These are phyloP conservation scores for Globisporangium echinulatum DNA, from an alignment of 352 stramenopile genomes.

Conservation along the genomic window DNA sequence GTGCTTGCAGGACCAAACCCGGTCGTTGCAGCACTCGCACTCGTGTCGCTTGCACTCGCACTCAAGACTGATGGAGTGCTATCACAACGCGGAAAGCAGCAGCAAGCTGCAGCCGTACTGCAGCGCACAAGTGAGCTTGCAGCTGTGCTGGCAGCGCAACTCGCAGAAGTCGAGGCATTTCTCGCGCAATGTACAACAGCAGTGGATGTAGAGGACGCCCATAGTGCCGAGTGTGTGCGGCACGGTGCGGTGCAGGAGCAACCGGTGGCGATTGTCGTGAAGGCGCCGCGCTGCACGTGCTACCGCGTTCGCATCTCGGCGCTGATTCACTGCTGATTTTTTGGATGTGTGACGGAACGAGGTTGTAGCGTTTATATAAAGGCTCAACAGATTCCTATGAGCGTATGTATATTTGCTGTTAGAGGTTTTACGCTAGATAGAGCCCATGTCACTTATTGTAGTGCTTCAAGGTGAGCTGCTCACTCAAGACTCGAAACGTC, in stretches of 20 bases:
- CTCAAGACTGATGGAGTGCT: not conserved
- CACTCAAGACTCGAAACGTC: no score
- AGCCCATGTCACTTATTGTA: no score
- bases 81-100: not conserved
- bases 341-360: not conserved
- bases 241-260: not conserved
- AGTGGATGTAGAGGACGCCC: not conserved
- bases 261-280: no score
- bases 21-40: slow-evolving; percentile 4
- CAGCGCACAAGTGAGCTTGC: slow-evolving; percentile 3
- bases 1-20: slow-evolving; percentile 9
- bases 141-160: not conserved
- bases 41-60: slow-evolving; percentile 5
- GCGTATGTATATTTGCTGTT: not conserved
- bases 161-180: slow-evolving; percentile 5
- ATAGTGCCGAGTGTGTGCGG: not conserved
- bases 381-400: not conserved
- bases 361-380: not conserved
- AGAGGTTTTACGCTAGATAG: not conserved
- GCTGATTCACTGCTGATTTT: not conserved
- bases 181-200: not conserved
- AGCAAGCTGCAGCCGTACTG: not conserved
- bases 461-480: no score
- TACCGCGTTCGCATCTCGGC: slow-evolving; percentile 15
- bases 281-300: slow-evolving; percentile 5